phyloP scores from a whole-genome alignment of 805 yeast genomes.

The Ogataea chonburiensis region DNA sequence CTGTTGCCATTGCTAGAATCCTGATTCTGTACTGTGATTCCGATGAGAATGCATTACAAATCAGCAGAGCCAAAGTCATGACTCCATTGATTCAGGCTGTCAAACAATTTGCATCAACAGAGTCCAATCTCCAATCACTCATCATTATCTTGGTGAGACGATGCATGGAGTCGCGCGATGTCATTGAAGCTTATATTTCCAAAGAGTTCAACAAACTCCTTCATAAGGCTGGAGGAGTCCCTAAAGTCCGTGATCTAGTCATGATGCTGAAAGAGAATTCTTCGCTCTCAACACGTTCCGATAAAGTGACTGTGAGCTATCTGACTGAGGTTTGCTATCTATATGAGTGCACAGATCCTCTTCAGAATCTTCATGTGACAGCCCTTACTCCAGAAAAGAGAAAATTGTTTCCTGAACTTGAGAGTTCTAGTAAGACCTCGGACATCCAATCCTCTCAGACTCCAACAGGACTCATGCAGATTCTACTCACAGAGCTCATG shows the following conservation, averaged over 20 bases:
- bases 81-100: slow-evolving; percentile 46
- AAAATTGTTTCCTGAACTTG: slow-evolving; percentile 21
- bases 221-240: slow-evolving; percentile 9
- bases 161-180: slow-evolving; percentile 61
- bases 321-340: slow-evolving; percentile 23
- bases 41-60: slow-evolving; percentile 37
- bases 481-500: slow-evolving; percentile 66
- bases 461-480: slow-evolving; percentile 58
- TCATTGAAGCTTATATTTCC: slow-evolving; percentile 48
- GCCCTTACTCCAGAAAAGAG: slow-evolving; percentile 26
- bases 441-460: slow-evolving; percentile 27
- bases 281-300: slow-evolving; percentile 43
- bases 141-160: slow-evolving; percentile 59
- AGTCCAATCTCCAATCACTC: slow-evolving; percentile 42
- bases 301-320: slow-evolving; percentile 24
- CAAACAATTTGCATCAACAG: slow-evolving; percentile 34
- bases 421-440: slow-evolving; percentile 26
- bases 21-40: slow-evolving; percentile 53
- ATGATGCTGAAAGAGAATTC: slow-evolving; percentile 50
- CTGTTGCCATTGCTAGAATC: slow-evolving; percentile 53
- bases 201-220: slow-evolving; percentile 51
- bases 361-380: slow-evolving; percentile 21
- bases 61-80: slow-evolving; percentile 49
- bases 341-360: slow-evolving; percentile 20
- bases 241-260: slow-evolving; percentile 43